Conservation (phyloP, 345 rosid species). For the Cochlearia excelsa region DNA sequence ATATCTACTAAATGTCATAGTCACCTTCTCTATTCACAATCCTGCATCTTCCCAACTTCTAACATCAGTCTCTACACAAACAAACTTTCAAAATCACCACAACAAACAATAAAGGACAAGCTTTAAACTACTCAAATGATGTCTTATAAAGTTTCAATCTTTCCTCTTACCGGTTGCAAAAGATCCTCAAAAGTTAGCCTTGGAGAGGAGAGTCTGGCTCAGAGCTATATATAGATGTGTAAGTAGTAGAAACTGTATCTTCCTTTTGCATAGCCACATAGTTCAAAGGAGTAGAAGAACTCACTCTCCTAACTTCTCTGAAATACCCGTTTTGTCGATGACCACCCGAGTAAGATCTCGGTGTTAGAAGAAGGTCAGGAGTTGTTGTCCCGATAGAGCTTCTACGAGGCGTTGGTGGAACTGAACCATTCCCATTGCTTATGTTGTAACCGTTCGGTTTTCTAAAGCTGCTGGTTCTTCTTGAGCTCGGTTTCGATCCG, state of each 20-base stretch:
- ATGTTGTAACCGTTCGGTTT: constrained; percentile 64
- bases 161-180: constrained; percentile 24
- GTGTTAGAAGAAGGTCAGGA: constrained; percentile 77
- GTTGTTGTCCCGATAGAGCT: constrained; percentile 63
- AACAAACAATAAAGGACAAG: not conserved
- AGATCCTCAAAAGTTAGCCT: constrained; percentile 35
- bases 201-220: constrained; percentile 86
- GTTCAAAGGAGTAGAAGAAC: constrained; percentile 69
- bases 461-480: constrained; percentile 82
- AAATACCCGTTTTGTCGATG: constrained; percentile 78
- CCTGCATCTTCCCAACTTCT: constrained; percentile 24
- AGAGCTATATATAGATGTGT: constrained; percentile 78
- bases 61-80: constrained; percentile 24
- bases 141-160: not conserved
- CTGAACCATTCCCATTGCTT: constrained; percentile 82
- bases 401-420: constrained; percentile 84
- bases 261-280: constrained; percentile 84
- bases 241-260: constrained; percentile 71
- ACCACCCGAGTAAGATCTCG: constrained; percentile 77
- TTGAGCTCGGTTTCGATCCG: constrained; percentile 92
- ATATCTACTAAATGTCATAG: constrained; percentile 36
- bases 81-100: not conserved
- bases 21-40: constrained; percentile 39
- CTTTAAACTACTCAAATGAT: constrained; percentile 1
- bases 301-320: constrained; percentile 78